Evolutionary conservation across 2,329 filamentous ascomycete species (phyloP), one percentile per base, ranked within the genome.

Genomic region (Aspergillus texensis): DNA sequence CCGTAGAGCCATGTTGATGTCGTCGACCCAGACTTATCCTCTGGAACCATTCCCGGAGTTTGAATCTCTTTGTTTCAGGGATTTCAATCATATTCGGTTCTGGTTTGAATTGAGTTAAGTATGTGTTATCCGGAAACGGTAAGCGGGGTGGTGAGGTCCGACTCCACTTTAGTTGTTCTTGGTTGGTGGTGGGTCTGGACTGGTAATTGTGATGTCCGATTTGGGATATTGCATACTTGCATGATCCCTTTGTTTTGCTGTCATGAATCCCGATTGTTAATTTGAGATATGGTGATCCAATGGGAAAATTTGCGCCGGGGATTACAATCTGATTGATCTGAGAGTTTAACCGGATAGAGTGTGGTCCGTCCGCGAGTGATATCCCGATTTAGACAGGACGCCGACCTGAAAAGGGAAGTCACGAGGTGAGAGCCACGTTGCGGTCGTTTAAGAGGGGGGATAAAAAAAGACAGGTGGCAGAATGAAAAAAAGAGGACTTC

Each of bases 101-200:
- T 10, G 21, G 10, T 8, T 19, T 43, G 39, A 30, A 59, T 59
- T 45, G 57, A 36, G 59, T 55, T 69, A 65, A 66, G 58, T 63
- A 69, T 71, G 69, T 60, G 68, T 57, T 72, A 70, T 67, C 67
- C 59, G 19, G 8, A 65, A 60, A 11, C 19, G 58, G 61, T 34
- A 62, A 52, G 48, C 48, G 48, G 48, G 24, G 26, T 6, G 6
- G 12, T 34, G 32, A 34, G 32, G 6, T 30, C 14, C 12, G 11
- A 28, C 26, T n/a, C 28, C 57, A 52, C 48, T n/a, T 28, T 12
- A 9, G 12, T 8, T n/a, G 30, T 28, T 5, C 12, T 24, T n/a
- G 32, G 14, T 19, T 36, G 28, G 24, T 24, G 14, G 24, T 30
- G 55, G n/a, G 26, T 34, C 32, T 54, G 41, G 16, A 48, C 6